Conservation (phyloP, 139 green algal genomes). For the Tetratostichococcus sp. region DNA sequence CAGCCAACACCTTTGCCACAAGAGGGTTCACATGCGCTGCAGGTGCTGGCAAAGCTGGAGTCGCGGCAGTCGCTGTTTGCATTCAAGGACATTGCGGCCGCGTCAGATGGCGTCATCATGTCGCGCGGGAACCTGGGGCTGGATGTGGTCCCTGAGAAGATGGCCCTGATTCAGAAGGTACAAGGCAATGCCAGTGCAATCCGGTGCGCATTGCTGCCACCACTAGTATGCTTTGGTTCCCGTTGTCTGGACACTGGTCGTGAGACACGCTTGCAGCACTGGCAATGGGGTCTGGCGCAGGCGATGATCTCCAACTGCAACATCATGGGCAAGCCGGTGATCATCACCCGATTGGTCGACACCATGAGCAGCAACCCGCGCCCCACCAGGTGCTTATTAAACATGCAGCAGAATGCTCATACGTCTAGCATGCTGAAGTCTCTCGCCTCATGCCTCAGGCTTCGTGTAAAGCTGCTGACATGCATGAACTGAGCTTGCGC, state of each 20-base stretch:
- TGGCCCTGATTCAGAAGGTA: constrained; percentile 74
- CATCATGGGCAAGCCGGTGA: constrained; percentile 78
- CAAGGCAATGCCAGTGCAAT: too few relatives aligned
- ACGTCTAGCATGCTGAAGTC: too few relatives aligned
- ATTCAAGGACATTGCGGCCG: constrained; percentile 70
- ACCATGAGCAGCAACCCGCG: constrained; percentile 80
- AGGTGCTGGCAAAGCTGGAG: constrained; percentile 83
- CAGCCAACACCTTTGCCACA: too few relatives aligned
- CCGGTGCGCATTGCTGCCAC: too few relatives aligned
- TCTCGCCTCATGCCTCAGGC: too few relatives aligned
- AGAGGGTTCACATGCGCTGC: neutral
- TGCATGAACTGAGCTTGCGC: too few relatives aligned
- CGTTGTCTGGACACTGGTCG: too few relatives aligned
- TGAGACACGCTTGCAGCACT: too few relatives aligned
- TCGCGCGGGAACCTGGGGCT: constrained; percentile 83
- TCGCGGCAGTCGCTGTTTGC: constrained; percentile 62
- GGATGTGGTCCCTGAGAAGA: constrained; percentile 85
- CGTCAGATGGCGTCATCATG: constrained; percentile 84
- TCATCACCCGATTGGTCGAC: constrained; percentile 87
- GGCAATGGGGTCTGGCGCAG: neutral
- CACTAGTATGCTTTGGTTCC: too few relatives aligned
- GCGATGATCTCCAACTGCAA: constrained; percentile 65
- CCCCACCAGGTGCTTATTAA: constrained; percentile 72
- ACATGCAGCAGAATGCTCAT: too few relatives aligned
- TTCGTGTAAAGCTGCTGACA: too few relatives aligned